Evolutionary conservation across 352 stramenopile species (phyloP), one percentile per base, ranked within the genome.

Genomic region (Phytophthora niederhauseri): DNA sequence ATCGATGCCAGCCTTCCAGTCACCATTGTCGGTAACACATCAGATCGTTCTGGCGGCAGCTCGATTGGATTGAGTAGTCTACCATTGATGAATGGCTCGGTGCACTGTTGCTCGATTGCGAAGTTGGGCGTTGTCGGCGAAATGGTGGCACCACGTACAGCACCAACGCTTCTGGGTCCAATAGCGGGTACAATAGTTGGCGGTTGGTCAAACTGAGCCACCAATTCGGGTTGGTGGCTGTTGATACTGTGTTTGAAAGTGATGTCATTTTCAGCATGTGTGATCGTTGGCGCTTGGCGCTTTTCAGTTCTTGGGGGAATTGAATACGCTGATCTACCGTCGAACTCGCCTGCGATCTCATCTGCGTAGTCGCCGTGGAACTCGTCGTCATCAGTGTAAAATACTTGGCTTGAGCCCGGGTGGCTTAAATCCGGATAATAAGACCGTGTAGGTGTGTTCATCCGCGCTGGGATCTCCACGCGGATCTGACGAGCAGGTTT

Each of bases 381-480:
- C 15, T 24, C 24, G 26, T 60, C 50, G 11, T 72, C 54, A 52
- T 28, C 22, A 9, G 19, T n/a, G 58, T 71, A 68, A 20, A 49
- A 22, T n/a, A 9, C 34, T 51, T 57, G 45, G 34, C 36, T 53
- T 43, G 28, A 53, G 1, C 24, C n/a, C 57, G n/a, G 43, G 24
- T 61, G 52, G 22, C 14, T 62, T 1, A 41, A 12, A 55, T 57
- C 50, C 61, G 34, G 34, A 57, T 45, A 46, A 17, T 63, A 56
- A 8, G 30, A 15, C 6, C 30, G 62, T 9, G 46, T 36, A 22
- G 69, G 24, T 5, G 48, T 46, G 19, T 61, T 65, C 57, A 68
- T 75, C 59, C 61, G 55, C 17, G 45, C 34, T 17, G 70, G 66
- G 34, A 77, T 65, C 31, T 75, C 64, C 15, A 76, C 52, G 38